A percentile compares a stretch with the other conserved stretches of the same genome.
Conservation (phyloP, 805 yeast genomes). For the Saccharomyces jurei region DNA sequence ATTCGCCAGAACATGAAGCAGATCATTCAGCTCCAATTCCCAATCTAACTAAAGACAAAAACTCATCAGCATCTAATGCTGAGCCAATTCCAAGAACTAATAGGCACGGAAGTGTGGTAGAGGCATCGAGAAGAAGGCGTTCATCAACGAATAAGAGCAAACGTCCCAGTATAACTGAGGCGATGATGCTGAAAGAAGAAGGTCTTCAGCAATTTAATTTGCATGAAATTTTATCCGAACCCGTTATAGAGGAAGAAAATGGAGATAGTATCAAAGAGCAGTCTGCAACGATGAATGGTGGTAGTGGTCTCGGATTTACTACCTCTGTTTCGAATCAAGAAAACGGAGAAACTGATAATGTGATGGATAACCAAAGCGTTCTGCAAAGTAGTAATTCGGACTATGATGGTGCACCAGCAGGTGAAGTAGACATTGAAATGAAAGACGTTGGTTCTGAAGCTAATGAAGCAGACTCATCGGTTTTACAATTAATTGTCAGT, state of each 20-base stretch:
- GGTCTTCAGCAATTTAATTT: slow-evolving; percentile 29
- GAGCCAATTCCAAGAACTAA: not conserved
- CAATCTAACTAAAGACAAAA: not conserved
- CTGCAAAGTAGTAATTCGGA: not conserved
- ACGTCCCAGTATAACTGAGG: slow-evolving; percentile 26
- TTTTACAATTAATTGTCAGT: slow-evolving; percentile 17
- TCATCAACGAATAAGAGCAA: slow-evolving; percentile 23
- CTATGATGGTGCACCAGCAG: slow-evolving; percentile 2
- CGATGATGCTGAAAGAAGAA: slow-evolving; percentile 28
- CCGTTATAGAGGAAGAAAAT: slow-evolving; percentile 18
- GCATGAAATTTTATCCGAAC: slow-evolving; percentile 27
- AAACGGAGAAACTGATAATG: slow-evolving; percentile 1
- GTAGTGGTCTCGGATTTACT: not conserved
- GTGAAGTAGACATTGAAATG: not conserved
- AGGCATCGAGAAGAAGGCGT: slow-evolving; percentile 15
- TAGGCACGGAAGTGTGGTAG: not conserved
- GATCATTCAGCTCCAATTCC: not conserved
- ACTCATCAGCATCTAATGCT: not conserved
- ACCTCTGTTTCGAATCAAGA: not conserved
- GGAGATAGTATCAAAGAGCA: slow-evolving; percentile 3
- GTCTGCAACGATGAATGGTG: slow-evolving; percentile 2
- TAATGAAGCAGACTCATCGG: slow-evolving; percentile 1
- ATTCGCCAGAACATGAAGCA: not conserved
- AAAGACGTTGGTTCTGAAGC: not conserved
- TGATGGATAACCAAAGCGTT: not conserved